A percentile compares a stretch with the other conserved stretches of the same genome.
These are phyloP conservation scores for Penicillium griseofulvum DNA, from an alignment of 2,329 filamentous ascomycete genomes.

Conservation along the genomic window DNA sequence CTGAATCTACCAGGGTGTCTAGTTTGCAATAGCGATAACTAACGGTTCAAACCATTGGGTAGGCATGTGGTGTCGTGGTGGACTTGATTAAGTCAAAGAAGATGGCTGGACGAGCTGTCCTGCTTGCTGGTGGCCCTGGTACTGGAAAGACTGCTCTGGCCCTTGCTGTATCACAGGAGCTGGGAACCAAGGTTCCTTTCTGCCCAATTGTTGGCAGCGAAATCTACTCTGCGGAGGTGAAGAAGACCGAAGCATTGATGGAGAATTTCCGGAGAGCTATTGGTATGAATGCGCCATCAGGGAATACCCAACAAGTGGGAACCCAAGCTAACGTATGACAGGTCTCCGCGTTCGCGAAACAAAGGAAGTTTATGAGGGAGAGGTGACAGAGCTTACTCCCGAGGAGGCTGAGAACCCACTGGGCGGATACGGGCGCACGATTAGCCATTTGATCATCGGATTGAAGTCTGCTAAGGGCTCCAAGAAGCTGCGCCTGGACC, in stretches of 20 bases:
- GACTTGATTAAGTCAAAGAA: slow-evolving; percentile 95
- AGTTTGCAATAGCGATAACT: slow-evolving; percentile 10
- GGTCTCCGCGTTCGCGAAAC: slow-evolving; percentile 92
- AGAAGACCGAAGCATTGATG: slow-evolving; percentile 99
- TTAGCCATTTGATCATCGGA: slow-evolving; percentile 90
- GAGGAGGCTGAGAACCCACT: slow-evolving; percentile 98
- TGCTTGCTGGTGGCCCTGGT: slow-evolving; percentile 90
- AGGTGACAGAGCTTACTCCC: slow-evolving; percentile 94
- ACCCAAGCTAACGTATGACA: slow-evolving; percentile 29
- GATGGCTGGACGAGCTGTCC: slow-evolving; percentile 91
- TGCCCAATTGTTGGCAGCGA: slow-evolving; percentile 98
- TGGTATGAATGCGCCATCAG: slow-evolving; percentile 54
- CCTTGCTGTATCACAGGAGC: slow-evolving; percentile 90
- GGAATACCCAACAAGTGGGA: not conserved
- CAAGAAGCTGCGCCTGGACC: slow-evolving; percentile 95
- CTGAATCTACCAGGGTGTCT: not conserved
- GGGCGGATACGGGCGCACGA: slow-evolving; percentile 94
- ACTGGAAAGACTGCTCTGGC: slow-evolving; percentile 97
- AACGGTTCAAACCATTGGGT: slow-evolving; percentile 35
- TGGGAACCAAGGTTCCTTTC: slow-evolving; percentile 97
- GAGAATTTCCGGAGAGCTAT: slow-evolving; percentile 98
- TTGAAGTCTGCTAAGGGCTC: slow-evolving; percentile 94
- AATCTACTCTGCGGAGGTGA: slow-evolving; percentile 95
- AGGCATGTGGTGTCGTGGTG: slow-evolving; percentile 91
- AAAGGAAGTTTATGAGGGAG: slow-evolving; percentile 98